These are phyloP conservation scores for Ogataea populi-albae DNA, from an alignment of 805 yeast genomes.

Conservation along the genomic window DNA sequence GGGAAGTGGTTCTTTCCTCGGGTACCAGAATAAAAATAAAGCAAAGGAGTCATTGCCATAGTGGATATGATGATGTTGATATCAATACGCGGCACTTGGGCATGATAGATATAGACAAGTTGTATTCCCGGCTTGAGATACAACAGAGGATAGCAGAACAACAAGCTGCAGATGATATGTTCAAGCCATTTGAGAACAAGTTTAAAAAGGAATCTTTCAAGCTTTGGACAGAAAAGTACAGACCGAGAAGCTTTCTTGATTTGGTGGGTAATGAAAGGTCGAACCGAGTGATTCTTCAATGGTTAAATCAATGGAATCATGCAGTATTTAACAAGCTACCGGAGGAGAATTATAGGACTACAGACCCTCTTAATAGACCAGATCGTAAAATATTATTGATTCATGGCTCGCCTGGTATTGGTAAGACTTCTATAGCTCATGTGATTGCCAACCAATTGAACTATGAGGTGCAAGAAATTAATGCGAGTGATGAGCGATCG, in stretches of 20 bases:
- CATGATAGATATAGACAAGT: conserved; percentile 23
- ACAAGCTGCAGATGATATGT: conserved; percentile 5
- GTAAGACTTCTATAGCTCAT: conserved; percentile 88
- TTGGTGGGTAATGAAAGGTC: conserved; percentile 66
- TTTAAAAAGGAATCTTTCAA: conserved; percentile 9
- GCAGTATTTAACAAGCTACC: conserved; percentile 48
- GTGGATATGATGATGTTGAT: not conserved
- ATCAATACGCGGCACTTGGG: conserved; percentile 11
- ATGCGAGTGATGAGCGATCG: conserved; percentile 79
- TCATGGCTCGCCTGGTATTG: conserved; percentile 92
- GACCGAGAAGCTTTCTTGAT: conserved; percentile 63
- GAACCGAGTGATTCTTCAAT: conserved; percentile 55
- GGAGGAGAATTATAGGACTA: conserved; percentile 13
- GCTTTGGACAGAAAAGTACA: conserved; percentile 63
- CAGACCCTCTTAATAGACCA: conserved; percentile 60
- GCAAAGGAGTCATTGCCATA: conserved; percentile 11
- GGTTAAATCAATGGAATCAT: conserved; percentile 69
- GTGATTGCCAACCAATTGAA: conserved; percentile 80
- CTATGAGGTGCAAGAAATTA: conserved; percentile 75
- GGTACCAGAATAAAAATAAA: conserved; percentile 24
- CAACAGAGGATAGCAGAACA: conserved; percentile 20
- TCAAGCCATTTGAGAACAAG: conserved; percentile 9
- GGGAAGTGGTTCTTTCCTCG: conserved; percentile 19
- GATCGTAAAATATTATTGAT: conserved; percentile 62
- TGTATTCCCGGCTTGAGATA: conserved; percentile 23